Base-by-base conservation (phyloP, 2,329 filamentous ascomycete species). In the Xylaria arbuscula region DNA sequence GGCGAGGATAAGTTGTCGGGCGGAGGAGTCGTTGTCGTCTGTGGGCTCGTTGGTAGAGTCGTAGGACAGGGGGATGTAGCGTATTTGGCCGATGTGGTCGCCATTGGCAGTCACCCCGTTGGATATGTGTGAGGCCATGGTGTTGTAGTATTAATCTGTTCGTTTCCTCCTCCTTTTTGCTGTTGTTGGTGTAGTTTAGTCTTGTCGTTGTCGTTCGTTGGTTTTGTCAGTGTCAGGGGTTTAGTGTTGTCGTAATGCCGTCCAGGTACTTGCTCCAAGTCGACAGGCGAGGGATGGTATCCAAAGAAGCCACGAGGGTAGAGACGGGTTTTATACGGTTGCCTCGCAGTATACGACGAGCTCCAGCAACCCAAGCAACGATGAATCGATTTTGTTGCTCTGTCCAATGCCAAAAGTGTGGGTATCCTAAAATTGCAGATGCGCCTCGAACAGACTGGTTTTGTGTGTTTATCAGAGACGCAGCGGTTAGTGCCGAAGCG, bases 21-120 rank as follows among this genome's bases (percentile, higher is more conserved):
- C 95, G 22, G 95, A 97, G 66, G 88, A 85, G 72, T 95, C 88
- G 36, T 95, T 88, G 36, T 92, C 91, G 78, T 97, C 90, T 73
- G 88, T 83, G 80, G 89, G 89, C 36, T 92, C 91, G 78, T 97
- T 89, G 73, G 88, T 83, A 80, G 89, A 89, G 80, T 93, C 90
- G 85, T 97, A 98, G 73, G 86, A 87, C 70, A 95, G 86, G 63
- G 93, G 88, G 67, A 98, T 92, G 82, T 87, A 86, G 74, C 83
- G 87, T 66, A 90, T 83, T 70, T 84, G 80, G 75, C 72, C 68
- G 58, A 87, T 70, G 84, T 70, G 67, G 32, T 54, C 24, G 62
- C 64, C 68, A 56, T 70, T 74, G 53, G 67, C 64, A 40, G 57
- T 60, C n/a, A n/a, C n/a, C 42, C 73, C 69, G 58, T 75, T 73